Conservation (phyloP, 805 yeast species). For the Saccharomycopsis fibuligera region DNA sequence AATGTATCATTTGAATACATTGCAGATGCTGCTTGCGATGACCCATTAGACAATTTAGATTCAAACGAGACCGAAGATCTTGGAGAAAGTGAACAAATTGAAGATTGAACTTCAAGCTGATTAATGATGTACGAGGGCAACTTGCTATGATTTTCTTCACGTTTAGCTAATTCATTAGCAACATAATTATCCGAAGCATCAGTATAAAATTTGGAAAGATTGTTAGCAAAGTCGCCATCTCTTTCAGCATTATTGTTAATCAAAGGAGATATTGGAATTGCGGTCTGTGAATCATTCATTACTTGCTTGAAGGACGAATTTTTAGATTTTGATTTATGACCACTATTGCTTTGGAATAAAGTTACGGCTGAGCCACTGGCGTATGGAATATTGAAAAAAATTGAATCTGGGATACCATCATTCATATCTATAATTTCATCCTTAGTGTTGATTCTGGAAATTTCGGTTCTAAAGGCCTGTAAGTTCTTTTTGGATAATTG, state of each 20-base stretch:
- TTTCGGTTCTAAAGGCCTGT: constrained; percentile 8
- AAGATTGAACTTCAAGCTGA: constrained; percentile 18
- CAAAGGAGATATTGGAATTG: constrained; percentile 21
- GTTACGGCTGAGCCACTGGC: constrained; percentile 18
- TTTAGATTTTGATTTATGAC: background rate
- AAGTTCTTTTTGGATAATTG: constrained; percentile 19
- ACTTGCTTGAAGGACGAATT: constrained; percentile 4
- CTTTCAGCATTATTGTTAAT: constrained; percentile 5
- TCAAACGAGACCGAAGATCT: constrained; percentile 6
- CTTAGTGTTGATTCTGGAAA: constrained; percentile 13
- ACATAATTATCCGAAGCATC: constrained; percentile 18
- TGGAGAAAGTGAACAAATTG: constrained; percentile 10
- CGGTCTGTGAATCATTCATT: constrained; percentile 11
- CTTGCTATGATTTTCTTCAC: constrained; percentile 16
- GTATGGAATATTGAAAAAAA: constrained; percentile 22
- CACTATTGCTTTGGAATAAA: background rate
- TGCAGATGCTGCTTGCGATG: background rate
- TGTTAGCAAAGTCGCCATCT: constrained; percentile 18
- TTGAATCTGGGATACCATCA: constrained; percentile 9
- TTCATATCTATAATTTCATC: constrained; percentile 18
- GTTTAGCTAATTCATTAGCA: constrained; percentile 15
- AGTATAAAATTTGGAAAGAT: constrained; percentile 16
- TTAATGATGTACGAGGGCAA: constrained; percentile 20
- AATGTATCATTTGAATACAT: background rate
- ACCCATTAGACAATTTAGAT: background rate